Evolutionary conservation across 2,329 filamentous ascomycete species (phyloP), one percentile per base, ranked within the genome.

Genomic region (Cladophialophora exuberans): DNA sequence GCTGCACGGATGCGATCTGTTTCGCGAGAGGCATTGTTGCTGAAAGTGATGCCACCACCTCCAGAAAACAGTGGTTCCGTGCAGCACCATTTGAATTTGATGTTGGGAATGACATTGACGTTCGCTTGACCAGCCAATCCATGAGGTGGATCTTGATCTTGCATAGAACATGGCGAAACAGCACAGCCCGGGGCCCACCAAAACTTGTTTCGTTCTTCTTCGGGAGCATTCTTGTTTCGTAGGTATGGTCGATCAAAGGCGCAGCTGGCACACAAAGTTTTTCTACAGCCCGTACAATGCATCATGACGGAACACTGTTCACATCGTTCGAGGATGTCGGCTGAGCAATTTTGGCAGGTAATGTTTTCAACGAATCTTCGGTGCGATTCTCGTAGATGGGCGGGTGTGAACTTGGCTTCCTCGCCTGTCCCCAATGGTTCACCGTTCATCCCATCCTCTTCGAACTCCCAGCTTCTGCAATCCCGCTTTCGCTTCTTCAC

Each of bases 261-360:
- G 65, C 81, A 84, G 65, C 79, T 82, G 17, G 79, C 79, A 70
- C 81, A 84, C 2, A 83, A 74, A 1, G 80, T 84, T 69, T 81
- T 83, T 45, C 81, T 74, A 63, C 81, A 84, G 31, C 81, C 81
- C 64, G 81, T 78, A 63, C 81, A 84, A 64, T 83, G 81, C 81
- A 84, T 83, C 61, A 81, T 71, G 13, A 83, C 79, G 54, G 81
- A 83, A 66, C 81, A 84, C 55, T 82, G 81, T 66, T 84, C 81
- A 63, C 81, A 84, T 44, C 81, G 70, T 65, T 84, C 81, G 35
- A 74, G 64, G 38, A 84, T 83, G 26, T 69, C 63, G 38, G 80
- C 79, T 44, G 73, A 71, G 68, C 81, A 84, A 53, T 76, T 75
- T 43, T 82, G 74, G 64, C 81, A 84, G 51, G 76, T 76, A 61